Base-by-base conservation (phyloP, 805 yeast species). In the Zygoascus ofunaensis region DNA sequence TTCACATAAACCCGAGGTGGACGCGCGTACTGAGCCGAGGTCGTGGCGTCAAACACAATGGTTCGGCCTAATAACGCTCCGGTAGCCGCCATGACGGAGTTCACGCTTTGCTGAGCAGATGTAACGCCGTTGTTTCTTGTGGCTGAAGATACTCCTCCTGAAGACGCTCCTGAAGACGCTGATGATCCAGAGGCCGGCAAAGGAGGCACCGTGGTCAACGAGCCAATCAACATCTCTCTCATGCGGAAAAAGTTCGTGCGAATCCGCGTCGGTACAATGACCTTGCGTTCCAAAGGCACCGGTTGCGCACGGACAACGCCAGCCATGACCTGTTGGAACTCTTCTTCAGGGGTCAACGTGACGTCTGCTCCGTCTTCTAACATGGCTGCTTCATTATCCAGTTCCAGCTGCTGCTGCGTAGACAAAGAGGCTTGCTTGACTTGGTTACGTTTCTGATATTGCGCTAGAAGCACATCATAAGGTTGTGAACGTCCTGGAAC, bases 161-260 rank as follows among this genome's bases (percentile, higher is more conserved):
- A 22, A 44, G 37, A 28, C 1, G 47, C 40, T n/a, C n/a, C n/a
- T 7, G 48, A 32, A 12, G 30, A 15, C 8, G 18, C 32, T 28
- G 35, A 43, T 28, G 34, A 34, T 34, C 90, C 30, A 79, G 76
- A 4, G 77, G 74, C 42, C 73, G 77, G 49, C 69, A 71, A 37
- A 55, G 22, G 72, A 59, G 49, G 73, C 66, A 52, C 78, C 72
- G 47, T 82, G 69, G 39, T 69, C 12, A 84, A 71, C 1, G 94
- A 85, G 48, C 85, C 80, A 2, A 94, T 90, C 62, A 87, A 85
- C 75, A 87, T 81, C 61, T 89, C 96, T 54, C 95, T 71, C 82
- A 84, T 80, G 49, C 86, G 74, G 49, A 89, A 66, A 54, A 83
- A 84, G 49, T 76, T 72, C 21, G 80, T 78, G 49, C 94, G 74